Evolutionary conservation across 768 basidiomycete genomes (phyloP).

Genomic region (Pleurotus djamor): DNA sequence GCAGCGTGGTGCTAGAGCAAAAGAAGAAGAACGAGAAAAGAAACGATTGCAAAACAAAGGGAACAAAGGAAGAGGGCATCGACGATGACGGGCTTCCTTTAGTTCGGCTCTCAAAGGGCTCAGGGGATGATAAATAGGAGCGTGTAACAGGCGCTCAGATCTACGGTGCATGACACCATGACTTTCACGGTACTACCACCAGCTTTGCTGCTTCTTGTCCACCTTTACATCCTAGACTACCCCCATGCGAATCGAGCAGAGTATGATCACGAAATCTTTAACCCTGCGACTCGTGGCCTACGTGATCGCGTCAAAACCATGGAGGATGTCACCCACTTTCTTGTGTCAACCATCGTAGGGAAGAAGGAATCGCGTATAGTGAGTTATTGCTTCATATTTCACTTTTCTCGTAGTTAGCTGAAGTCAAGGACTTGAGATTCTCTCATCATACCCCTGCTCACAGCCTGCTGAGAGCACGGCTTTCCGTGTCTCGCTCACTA

Average conservation of each 20-base stretch:
- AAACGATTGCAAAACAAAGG: conserved; percentile 26
- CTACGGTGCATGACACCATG: neutral
- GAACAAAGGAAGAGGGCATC: conserved; percentile 5
- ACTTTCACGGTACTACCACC: conserved; percentile 26
- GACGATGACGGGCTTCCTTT: neutral
- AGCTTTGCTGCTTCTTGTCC: conserved; percentile 46
- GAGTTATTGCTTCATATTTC: neutral
- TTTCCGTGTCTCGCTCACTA: conserved; percentile 48
- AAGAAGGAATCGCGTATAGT: conserved; percentile 27
- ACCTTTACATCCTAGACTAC: conserved; percentile 52
- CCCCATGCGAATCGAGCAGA: conserved; percentile 43
- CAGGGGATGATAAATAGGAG: too few relatives aligned
- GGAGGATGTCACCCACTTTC: conserved; percentile 51
- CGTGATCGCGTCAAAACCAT: conserved; percentile 49
- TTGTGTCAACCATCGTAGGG: conserved; percentile 40
- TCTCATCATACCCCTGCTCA: conserved; percentile 49
- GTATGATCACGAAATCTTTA: conserved; percentile 49
- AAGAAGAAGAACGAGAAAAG: conserved; percentile 74
- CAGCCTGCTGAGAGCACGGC: conserved; percentile 50
- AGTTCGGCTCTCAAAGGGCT: too few relatives aligned
- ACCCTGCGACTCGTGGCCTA: conserved; percentile 39
- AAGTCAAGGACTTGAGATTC: conserved; percentile 31
- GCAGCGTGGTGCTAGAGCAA: conserved; percentile 66
- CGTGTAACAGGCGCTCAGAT: too few relatives aligned
- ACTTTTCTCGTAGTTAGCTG: neutral